Evolutionary conservation across 805 yeast genomes (phyloP).

Genomic region (Nakazawaea siamensis): DNA sequence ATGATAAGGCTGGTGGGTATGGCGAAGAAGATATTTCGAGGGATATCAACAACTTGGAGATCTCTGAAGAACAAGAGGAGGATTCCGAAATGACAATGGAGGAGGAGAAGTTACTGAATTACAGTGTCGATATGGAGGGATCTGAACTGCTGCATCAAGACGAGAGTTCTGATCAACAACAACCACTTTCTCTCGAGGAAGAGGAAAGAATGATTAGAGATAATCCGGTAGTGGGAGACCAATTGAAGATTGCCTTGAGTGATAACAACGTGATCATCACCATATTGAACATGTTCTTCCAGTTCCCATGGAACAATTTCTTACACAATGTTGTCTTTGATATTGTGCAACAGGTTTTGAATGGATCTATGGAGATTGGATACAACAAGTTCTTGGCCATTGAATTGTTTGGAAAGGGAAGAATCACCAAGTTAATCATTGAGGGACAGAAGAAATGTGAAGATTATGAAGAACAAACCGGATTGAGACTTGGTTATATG

Average conservation of each 20-base stretch:
- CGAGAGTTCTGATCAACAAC: constrained; percentile 9
- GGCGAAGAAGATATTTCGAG: constrained; percentile 25
- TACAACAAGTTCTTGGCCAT: constrained; percentile 70
- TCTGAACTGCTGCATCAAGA: not conserved
- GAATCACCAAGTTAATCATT: constrained; percentile 49
- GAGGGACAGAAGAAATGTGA: constrained; percentile 55
- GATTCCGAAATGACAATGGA: constrained; percentile 4
- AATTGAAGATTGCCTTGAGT: constrained; percentile 69
- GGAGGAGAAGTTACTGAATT: not conserved
- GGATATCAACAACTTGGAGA: constrained; percentile 23
- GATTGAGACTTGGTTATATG: constrained; percentile 83
- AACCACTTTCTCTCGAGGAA: constrained; percentile 1
- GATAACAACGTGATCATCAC: constrained; percentile 64
- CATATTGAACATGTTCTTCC: constrained; percentile 68
- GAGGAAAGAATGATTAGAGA: constrained; percentile 29
- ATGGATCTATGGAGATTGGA: constrained; percentile 79
- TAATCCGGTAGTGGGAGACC: constrained; percentile 78
- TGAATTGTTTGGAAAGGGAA: constrained; percentile 62
- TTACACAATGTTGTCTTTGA: constrained; percentile 97
- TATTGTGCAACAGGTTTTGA: constrained; percentile 87
- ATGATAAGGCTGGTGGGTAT: constrained; percentile 4
- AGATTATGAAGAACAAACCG: constrained; percentile 47
- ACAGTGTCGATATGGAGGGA: not conserved
- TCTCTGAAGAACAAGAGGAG: constrained; percentile 15
- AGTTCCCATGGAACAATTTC: constrained; percentile 94